These are phyloP conservation scores for Chaetomium olivaceum DNA, from an alignment of 2,329 filamentous ascomycete genomes.

Conservation along the genomic window DNA sequence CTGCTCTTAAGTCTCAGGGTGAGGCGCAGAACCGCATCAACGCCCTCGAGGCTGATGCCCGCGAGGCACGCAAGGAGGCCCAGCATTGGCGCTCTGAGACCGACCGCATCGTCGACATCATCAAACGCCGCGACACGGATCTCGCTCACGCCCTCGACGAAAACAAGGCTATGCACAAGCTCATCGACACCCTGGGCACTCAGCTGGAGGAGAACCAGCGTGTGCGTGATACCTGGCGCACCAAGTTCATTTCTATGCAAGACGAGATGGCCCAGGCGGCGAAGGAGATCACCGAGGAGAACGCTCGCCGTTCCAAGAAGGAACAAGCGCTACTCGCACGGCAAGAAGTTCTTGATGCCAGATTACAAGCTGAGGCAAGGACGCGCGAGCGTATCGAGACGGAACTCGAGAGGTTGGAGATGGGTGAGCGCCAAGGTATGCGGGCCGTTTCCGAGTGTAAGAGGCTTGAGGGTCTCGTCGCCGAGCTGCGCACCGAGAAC, in stretches of 20 bases:
- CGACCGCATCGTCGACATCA: constrained; percentile 57
- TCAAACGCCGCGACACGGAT: constrained; percentile 52
- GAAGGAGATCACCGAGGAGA: constrained; percentile 79
- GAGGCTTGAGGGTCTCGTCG: constrained; percentile 56
- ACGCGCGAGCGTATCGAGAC: constrained; percentile 67
- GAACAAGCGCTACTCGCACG: constrained; percentile 77
- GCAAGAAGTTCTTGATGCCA: constrained; percentile 76
- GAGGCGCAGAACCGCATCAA: constrained; percentile 60
- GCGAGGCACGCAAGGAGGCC: constrained; percentile 56
- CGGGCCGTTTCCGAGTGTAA: constrained; percentile 63
- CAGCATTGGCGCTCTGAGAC: constrained; percentile 63
- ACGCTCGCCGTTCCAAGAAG: constrained; percentile 73
- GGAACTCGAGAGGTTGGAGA: constrained; percentile 66
- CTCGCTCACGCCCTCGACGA: constrained; percentile 52
- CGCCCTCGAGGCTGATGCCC: constrained; percentile 55
- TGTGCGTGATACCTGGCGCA: constrained; percentile 78
- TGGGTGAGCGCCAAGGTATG: constrained; percentile 65
- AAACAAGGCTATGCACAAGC: constrained; percentile 73
- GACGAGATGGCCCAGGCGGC: constrained; percentile 81
- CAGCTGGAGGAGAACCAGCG: constrained; percentile 86
- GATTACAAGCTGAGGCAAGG: constrained; percentile 72
- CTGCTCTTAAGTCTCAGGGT: constrained; percentile 53
- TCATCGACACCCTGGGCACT: constrained; percentile 70
- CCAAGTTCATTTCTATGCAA: constrained; percentile 82
- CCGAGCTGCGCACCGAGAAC: constrained; percentile 65